Conservation (phyloP, 805 yeast species). For the Tetrapisispora phaffii region DNA sequence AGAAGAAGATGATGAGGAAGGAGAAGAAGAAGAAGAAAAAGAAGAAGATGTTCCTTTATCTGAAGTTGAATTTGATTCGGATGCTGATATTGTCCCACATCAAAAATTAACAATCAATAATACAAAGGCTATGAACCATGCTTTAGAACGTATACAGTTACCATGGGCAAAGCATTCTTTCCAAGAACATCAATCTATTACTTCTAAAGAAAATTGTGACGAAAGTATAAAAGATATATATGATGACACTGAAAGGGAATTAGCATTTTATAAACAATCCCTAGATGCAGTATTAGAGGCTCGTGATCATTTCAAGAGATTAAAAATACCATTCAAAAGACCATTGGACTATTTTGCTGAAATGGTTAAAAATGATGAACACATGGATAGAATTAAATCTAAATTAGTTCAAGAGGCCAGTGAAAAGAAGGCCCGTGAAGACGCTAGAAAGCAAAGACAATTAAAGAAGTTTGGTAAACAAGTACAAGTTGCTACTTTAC, state of each 20-base stretch:
- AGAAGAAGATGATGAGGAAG: constrained; percentile 42
- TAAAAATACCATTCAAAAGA: constrained; percentile 80
- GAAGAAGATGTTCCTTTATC: constrained; percentile 80
- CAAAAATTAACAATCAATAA: constrained; percentile 86
- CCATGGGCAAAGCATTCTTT: constrained; percentile 57
- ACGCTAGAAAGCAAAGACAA: constrained; percentile 87
- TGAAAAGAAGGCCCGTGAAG: constrained; percentile 83
- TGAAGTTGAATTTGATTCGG: constrained; percentile 87
- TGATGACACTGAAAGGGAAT: constrained; percentile 92
- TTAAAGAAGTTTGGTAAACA: constrained; percentile 96
- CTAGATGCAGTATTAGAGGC: constrained; percentile 72
- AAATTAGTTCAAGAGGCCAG: constrained; percentile 71
- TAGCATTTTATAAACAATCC: constrained; percentile 92
- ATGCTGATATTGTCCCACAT: constrained; percentile 88
- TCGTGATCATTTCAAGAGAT: constrained; percentile 51
- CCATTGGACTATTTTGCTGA: constrained; percentile 97
- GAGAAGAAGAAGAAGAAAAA: constrained; percentile 52
- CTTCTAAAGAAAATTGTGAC: constrained; percentile 51
- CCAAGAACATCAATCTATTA: constrained; percentile 72
- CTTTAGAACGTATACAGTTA: constrained; percentile 55
- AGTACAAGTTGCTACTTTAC: constrained; percentile 87
- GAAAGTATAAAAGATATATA: constrained; percentile 72
- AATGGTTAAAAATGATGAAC: constrained; percentile 96
- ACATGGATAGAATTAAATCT: constrained; percentile 85
- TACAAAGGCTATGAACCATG: constrained; percentile 65